A percentile compares a stretch with the other conserved stretches of the same genome.
Conservation (phyloP, 164 flowering plant genomes). For the Tetrastigma voinierianum region DNA sequence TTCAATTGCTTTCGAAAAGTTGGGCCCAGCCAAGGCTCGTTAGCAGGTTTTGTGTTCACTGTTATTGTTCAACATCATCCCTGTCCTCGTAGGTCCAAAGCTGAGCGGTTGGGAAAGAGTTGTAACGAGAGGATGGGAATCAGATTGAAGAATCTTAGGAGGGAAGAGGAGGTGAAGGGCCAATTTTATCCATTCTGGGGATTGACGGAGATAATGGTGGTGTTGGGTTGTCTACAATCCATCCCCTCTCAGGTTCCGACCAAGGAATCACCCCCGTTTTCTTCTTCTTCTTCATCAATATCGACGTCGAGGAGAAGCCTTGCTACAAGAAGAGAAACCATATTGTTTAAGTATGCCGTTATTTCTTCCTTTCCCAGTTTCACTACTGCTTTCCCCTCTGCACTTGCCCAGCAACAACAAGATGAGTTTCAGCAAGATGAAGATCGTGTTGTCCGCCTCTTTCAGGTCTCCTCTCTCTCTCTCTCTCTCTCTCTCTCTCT, state of each 20-base stretch:
- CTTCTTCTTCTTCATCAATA: constrained; percentile 15
- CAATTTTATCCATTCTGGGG: not conserved
- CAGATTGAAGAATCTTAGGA: too few relatives aligned
- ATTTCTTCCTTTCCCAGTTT: constrained; percentile 22
- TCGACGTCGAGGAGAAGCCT: constrained; percentile 17
- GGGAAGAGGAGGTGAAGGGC: too few relatives aligned
- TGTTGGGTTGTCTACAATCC: constrained; percentile 8
- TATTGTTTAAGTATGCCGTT: not conserved
- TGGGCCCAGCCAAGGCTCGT: too few relatives aligned
- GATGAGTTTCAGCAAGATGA: constrained; percentile 57
- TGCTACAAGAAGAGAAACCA: constrained; percentile 13
- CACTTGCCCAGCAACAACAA: constrained; percentile 28
- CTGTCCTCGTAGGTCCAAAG: too few relatives aligned
- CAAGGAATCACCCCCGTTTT: constrained; percentile 5
- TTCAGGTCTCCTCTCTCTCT: constrained; percentile 32
- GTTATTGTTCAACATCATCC: too few relatives aligned
- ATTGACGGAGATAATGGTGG: constrained; percentile 10
- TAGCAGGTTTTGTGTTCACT: too few relatives aligned
- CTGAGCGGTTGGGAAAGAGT: too few relatives aligned
- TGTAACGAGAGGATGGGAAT: too few relatives aligned
- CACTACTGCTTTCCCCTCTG: constrained; percentile 9
- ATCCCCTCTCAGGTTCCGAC: not conserved
- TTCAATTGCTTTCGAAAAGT: too few relatives aligned
- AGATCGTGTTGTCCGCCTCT: constrained; percentile 41
- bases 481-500: constrained; percentile 11